phyloP scores from a whole-genome alignment of 345 rosid species.

The Passiflora organensis region DNA sequence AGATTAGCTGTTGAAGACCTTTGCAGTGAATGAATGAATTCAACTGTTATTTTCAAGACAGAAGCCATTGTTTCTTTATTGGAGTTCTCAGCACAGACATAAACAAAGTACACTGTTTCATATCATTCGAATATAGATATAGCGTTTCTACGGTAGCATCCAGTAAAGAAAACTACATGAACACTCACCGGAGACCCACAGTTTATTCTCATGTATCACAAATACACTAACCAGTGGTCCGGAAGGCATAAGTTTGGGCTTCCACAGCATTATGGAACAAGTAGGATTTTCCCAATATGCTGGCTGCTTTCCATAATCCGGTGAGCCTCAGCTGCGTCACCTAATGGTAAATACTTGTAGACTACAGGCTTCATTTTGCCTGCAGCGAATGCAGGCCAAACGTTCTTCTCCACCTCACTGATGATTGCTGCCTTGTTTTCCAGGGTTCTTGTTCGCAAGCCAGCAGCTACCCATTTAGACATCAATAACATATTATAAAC shows the following conservation, averaged over 20 bases:
- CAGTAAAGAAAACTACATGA: neutral
- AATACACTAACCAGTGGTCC: neutral
- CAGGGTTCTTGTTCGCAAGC: slow-evolving; percentile 56
- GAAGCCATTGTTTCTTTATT: too few species aligned
- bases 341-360: slow-evolving; percentile 43
- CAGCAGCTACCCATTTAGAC: slow-evolving; percentile 50
- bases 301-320: slow-evolving; percentile 67
- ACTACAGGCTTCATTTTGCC: slow-evolving; percentile 74
- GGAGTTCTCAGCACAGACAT: too few species aligned
- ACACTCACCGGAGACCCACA: neutral
- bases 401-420: slow-evolving; percentile 68
- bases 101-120: too few species aligned
- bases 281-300: slow-evolving; percentile 81
- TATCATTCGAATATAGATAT: too few species aligned
- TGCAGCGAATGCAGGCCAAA: slow-evolving; percentile 71
- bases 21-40: slow-evolving; percentile 30
- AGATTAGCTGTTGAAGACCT: slow-evolving; percentile 46
- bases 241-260: neutral
- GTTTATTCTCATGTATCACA: slow-evolving; percentile 2
- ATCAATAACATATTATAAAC: too few species aligned
- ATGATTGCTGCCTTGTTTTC: slow-evolving; percentile 72
- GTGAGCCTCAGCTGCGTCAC: slow-evolving; percentile 67
- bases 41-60: too few species aligned
- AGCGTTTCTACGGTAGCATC: too few species aligned
- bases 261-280: slow-evolving; percentile 33